Percentiles rank a stretch among this genome's conserved stretches.
These are phyloP conservation scores for Melanomma pulvis-pyrius DNA, from an alignment of 495 filamentous ascomycete genomes.

Conservation along the genomic window DNA sequence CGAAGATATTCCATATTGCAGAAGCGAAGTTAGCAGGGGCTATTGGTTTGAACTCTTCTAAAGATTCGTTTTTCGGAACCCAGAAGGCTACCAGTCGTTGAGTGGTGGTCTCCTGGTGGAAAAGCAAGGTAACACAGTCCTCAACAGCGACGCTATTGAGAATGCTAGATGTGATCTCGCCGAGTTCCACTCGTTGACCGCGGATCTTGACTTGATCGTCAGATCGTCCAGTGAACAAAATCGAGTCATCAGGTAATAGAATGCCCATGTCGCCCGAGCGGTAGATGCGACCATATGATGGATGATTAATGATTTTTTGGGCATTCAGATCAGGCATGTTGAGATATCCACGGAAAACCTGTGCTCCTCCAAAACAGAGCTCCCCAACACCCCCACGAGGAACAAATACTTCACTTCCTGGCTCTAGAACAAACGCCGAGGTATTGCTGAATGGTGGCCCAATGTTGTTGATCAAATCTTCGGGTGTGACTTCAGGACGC, in stretches of 20 bases:
- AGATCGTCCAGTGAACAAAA: slow-evolving; percentile 71
- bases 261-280: slow-evolving; percentile 72
- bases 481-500: slow-evolving; percentile 49
- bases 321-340: slow-evolving; percentile 57
- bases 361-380: slow-evolving; percentile 81
- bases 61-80: slow-evolving; percentile 46
- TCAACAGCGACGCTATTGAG: slow-evolving; percentile 48
- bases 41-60: slow-evolving; percentile 18
- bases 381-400: slow-evolving; percentile 74
- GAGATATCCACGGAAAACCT: slow-evolving; percentile 74
- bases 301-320: slow-evolving; percentile 66
- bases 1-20: slow-evolving; percentile 17
- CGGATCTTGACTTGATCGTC: slow-evolving; percentile 85
- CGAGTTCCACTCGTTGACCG: slow-evolving; percentile 76
- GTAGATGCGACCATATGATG: slow-evolving; percentile 67
- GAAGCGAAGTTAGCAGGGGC: not conserved
- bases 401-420: slow-evolving; percentile 44
- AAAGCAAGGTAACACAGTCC: slow-evolving; percentile 59
- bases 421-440: slow-evolving; percentile 65
- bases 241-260: slow-evolving; percentile 67
- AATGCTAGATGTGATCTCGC: slow-evolving; percentile 69
- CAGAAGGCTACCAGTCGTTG: slow-evolving; percentile 63
- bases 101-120: slow-evolving; percentile 38
- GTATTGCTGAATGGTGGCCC: slow-evolving; percentile 70
- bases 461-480: slow-evolving; percentile 59